These are phyloP conservation scores for Blumeriella jaapii DNA, from an alignment of 2,329 filamentous ascomycete species.

Conservation along the genomic window DNA sequence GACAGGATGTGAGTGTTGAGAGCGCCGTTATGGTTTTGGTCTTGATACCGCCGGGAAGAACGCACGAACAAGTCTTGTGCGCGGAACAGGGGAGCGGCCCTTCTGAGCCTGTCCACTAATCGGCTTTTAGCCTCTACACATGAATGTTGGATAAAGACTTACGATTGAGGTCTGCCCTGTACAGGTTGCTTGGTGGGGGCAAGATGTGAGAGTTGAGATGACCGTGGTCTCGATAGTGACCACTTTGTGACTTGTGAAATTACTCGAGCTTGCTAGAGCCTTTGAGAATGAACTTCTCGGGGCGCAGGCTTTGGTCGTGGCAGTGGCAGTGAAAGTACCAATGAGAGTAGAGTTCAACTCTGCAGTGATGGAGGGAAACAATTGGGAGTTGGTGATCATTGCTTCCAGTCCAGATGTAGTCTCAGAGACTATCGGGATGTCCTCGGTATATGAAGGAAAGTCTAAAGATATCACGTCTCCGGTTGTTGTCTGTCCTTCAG, in stretches of 20 bases:
- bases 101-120: constrained; percentile 1
- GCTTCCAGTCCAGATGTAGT: too few relatives aligned
- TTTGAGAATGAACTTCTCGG: too few relatives aligned
- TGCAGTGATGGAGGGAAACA: too few relatives aligned
- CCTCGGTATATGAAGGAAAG: too few relatives aligned
- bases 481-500: too few relatives aligned
- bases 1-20: constrained; percentile 1
- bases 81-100: constrained; percentile 1
- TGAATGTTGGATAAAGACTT: not conserved
- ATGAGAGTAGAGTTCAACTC: too few relatives aligned
- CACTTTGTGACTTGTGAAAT: not conserved
- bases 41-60: not conserved
- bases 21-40: not conserved
- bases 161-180: not conserved
- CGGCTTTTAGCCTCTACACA: not conserved
- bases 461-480: too few relatives aligned
- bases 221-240: not conserved
- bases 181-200: not conserved
- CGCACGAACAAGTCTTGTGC: not conserved
- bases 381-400: too few relatives aligned
- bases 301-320: too few relatives aligned
- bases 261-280: not conserved
- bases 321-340: too few relatives aligned
- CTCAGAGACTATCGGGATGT: too few relatives aligned
- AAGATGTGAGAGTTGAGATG: constrained; percentile 1